phyloP scores from a whole-genome alignment of 169 alveolate genomes.

The Babesia bigemina region DNA sequence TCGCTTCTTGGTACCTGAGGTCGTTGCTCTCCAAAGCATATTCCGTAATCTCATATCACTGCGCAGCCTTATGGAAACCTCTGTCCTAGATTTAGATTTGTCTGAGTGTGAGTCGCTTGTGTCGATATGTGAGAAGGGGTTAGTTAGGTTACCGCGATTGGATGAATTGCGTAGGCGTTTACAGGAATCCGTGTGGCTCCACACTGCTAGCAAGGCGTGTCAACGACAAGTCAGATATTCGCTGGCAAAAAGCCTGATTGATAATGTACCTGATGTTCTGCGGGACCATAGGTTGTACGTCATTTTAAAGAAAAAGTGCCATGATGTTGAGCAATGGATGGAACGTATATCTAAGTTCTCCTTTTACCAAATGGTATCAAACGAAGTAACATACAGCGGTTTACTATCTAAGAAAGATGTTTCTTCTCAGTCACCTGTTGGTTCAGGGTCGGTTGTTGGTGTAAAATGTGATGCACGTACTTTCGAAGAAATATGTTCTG shows the following conservation, averaged over 20 bases:
- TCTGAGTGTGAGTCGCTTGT: conserved; percentile 37
- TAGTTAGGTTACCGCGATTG: conserved; percentile 42
- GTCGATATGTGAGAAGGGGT: conserved; percentile 29
- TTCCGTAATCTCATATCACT: conserved; percentile 35
- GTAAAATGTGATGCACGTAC: conserved; percentile 28
- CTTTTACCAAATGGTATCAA: conserved; percentile 9
- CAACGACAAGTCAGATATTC: conserved; percentile 52
- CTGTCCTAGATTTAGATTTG: conserved; percentile 46
- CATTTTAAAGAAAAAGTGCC: conserved; percentile 20
- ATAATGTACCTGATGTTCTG: conserved; percentile 40
- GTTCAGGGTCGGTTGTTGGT: background rate
- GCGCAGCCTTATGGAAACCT: conserved; percentile 43
- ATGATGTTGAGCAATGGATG: conserved; percentile 34
- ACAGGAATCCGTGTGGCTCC: conserved; percentile 47
- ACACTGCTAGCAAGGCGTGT: conserved; percentile 29
- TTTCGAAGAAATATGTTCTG: conserved; percentile 35
- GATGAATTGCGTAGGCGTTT: conserved; percentile 42
- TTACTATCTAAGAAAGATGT: background rate
- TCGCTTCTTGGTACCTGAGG: conserved; percentile 50
- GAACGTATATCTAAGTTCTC: conserved; percentile 19
- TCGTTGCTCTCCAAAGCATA: conserved; percentile 35
- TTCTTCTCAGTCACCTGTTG: background rate
- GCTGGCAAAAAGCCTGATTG: conserved; percentile 29
- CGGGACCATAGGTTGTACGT: conserved; percentile 19
- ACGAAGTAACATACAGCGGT: conserved; percentile 14